phyloP scores from a whole-genome alignment of 768 basidiomycete genomes.

The Psilocybe tampanensis region DNA sequence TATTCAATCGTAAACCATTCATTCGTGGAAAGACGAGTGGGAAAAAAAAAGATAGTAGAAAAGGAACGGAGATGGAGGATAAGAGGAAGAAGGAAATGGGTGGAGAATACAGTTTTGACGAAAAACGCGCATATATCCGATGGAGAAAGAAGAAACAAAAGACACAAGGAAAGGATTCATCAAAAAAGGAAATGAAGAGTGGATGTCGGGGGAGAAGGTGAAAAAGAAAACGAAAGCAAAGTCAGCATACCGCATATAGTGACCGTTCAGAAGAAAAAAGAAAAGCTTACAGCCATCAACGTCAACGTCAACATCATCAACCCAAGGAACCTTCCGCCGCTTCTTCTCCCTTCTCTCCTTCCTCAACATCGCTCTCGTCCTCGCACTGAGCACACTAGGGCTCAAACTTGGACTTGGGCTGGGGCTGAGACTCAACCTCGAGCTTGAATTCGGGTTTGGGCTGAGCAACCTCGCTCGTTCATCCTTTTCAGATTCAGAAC shows the following conservation, averaged over 20 bases:
- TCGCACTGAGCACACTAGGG: not conserved
- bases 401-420: not conserved
- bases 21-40: too few relatives aligned
- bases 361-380: not conserved
- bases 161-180: too few relatives aligned
- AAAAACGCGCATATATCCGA: too few relatives aligned
- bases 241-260: not conserved
- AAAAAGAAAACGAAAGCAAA: not conserved
- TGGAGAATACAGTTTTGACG: too few relatives aligned
- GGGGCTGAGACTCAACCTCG: not conserved
- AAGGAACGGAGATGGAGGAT: too few relatives aligned
- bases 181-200: not conserved
- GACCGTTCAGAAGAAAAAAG: not conserved
- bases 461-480: too few relatives aligned
- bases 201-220: not conserved
- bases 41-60: too few relatives aligned
- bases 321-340: not conserved
- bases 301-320: not conserved
- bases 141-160: too few relatives aligned
- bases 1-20: too few relatives aligned
- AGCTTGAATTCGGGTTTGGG: not conserved
- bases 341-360: not conserved
- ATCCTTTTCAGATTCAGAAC: not conserved
- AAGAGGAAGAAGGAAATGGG: too few relatives aligned
- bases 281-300: not conserved